Percentiles rank a stretch among this genome's conserved stretches.
Conservation (phyloP, 129 eudicot genomes). For the Deinandra increscens region DNA sequence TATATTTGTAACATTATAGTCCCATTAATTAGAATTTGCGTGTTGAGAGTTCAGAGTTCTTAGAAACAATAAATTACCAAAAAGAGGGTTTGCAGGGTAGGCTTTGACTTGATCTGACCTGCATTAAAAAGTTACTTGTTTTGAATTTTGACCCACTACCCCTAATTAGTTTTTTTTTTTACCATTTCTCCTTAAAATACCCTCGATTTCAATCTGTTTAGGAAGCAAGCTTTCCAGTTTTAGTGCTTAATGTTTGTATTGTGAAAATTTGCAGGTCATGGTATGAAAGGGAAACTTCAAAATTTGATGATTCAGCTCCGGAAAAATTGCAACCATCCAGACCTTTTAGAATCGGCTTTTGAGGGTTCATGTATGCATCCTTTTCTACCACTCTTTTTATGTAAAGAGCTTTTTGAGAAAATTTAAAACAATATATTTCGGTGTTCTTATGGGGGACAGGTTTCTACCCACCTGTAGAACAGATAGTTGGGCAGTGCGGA, state of each 20-base stretch:
- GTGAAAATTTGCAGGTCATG: conserved; percentile 50
- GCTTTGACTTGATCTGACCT: neutral
- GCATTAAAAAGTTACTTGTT: neutral
- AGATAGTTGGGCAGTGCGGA: conserved; percentile 91
- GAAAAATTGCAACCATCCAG: conserved; percentile 97
- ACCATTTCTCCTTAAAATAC: neutral
- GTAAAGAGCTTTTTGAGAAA: neutral
- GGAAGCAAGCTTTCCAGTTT: conserved; percentile 2
- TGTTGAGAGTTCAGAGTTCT: neutral
- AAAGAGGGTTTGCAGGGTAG: neutral
- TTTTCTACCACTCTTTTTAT: neutral
- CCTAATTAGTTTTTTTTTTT: neutral
- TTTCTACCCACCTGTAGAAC: conserved; percentile 83
- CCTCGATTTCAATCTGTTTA: neutral
- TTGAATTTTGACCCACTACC: neutral
- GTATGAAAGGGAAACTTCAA: conserved; percentile 58
- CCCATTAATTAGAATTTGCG: neutral
- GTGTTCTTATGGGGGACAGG: conserved; percentile 37
- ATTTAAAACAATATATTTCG: neutral
- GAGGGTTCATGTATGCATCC: conserved; percentile 81
- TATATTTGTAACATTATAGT: neutral
- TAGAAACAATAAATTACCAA: neutral
- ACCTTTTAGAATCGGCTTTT: conserved; percentile 72
- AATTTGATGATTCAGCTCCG: conserved; percentile 88
- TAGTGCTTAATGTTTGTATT: neutral